Conservation (phyloP, 495 filamentous ascomycete genomes). For the Pyrenopolyporus hunteri region DNA sequence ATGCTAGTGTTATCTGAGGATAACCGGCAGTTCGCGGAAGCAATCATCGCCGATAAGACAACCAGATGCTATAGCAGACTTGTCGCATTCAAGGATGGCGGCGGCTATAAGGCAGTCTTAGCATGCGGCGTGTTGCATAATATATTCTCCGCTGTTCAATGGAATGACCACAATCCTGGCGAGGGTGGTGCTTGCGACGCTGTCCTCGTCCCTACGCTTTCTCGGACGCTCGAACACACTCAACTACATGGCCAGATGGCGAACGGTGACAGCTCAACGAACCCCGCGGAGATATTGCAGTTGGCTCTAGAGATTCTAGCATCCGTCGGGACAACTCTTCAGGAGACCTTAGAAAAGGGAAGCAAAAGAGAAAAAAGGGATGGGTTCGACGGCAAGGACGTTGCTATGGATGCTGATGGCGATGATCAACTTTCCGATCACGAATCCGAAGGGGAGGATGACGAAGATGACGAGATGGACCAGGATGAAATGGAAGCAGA, state of each 20-base stretch:
- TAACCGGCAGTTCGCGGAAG: conserved; percentile 52
- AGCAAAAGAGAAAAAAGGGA: conserved; percentile 44
- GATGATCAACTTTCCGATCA: conserved; percentile 31
- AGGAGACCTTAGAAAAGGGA: conserved; percentile 51
- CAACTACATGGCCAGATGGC: conserved; percentile 26
- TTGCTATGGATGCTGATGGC: conserved; percentile 45
- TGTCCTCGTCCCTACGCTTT: conserved; percentile 52
- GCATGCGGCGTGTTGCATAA: conserved; percentile 62
- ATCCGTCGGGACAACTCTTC: conserved; percentile 63
- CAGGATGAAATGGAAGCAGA: conserved; percentile 59
- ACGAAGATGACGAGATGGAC: conserved; percentile 47
- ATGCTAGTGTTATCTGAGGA: conserved; percentile 63
- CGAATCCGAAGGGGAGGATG: conserved; percentile 43
- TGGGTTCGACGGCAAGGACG: conserved; percentile 40
- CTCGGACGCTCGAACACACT: conserved; percentile 44
- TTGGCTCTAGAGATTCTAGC: conserved; percentile 61
- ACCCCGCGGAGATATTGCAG: conserved; percentile 48
- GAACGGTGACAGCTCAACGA: conserved; percentile 39
- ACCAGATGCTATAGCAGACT: conserved; percentile 48
- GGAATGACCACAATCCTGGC: conserved; percentile 56
- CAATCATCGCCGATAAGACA: conserved; percentile 47
- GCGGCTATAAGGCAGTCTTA: conserved; percentile 48
- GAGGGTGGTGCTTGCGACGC: conserved; percentile 55
- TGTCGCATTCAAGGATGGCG: conserved; percentile 42
- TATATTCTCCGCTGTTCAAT: conserved; percentile 52